Evolutionary conservation across 2,329 filamentous ascomycete genomes (phyloP), one percentile per base, ranked within the genome.

Genomic region (Pseudocercospora cruenta): DNA sequence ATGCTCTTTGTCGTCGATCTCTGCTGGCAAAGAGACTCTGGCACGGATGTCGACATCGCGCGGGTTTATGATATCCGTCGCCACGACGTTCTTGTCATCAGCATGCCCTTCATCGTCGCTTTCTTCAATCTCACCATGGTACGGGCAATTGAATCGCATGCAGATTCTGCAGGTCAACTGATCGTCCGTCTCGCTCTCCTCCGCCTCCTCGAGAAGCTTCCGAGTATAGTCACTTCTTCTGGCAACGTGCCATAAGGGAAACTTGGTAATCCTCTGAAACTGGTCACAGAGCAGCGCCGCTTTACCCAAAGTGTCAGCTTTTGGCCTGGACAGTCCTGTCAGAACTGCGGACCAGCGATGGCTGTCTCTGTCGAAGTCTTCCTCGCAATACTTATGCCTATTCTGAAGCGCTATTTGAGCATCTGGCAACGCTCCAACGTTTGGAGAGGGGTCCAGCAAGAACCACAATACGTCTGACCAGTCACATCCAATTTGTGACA

Each of bases 171-270:
- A 77, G 0, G 73, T 74, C 9, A 74, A 53, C 16, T 66, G 54
- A 14, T 73, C 65, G 1, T 68, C 64, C 51, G 45, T 57, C 4
- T 49, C 31, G 9, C 43, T 53, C 2, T 67, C 51, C 26, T 47
- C 21, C 65, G 49, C 9, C 57, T 53, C 21, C 64, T 60, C 33
- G 10, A 73, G 62, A 14, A 72, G 66, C 22, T 63, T 64, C 22
- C 24, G 19, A 16, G 61, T 61, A 43, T 55, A 70, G 28, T 70
- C 60, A 59, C 73, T 75, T 47, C 74, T 74, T 58, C 76, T 68
- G 16, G 75, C 79, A 26, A 82, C 68, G 43, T 82, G 80, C 80
- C 80, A 82, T 2, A 82, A 64, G 43, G 76, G 79, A 60, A 82
- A 77, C 1, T 71, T 69, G 16, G 76, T 74, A 21, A 77, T 71